These are phyloP conservation scores for Phaeophleospora eucalypticola DNA, from an alignment of 2,329 filamentous ascomycete genomes.

Conservation along the genomic window DNA sequence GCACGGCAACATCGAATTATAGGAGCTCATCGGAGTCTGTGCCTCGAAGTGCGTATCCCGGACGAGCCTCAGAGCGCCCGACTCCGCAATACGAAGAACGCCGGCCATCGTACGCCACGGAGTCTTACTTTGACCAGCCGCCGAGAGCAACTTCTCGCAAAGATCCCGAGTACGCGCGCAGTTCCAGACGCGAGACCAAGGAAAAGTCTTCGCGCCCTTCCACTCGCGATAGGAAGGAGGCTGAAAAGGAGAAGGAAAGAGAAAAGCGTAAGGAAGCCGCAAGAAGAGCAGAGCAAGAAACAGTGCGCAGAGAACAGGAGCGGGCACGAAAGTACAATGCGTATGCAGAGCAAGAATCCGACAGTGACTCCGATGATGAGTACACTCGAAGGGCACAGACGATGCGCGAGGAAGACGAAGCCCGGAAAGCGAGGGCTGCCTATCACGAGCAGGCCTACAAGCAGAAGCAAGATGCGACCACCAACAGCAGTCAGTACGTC, in stretches of 20 bases:
- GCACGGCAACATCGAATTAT: conserved; percentile 14
- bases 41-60: conserved; percentile 10
- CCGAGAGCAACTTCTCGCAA: conserved; percentile 36
- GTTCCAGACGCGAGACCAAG: conserved; percentile 20
- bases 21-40: conserved; percentile 10
- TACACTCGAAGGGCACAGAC: conserved; percentile 17
- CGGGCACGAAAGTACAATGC: conserved; percentile 34
- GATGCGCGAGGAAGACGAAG: conserved; percentile 23
- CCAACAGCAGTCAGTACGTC: conserved; percentile 21
- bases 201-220: conserved; percentile 13
- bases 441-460: conserved; percentile 24
- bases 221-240: conserved; percentile 10
- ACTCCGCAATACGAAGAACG: conserved; percentile 31
- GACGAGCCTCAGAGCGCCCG: conserved; percentile 16
- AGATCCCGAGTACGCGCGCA: conserved; percentile 38
- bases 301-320: conserved; percentile 30
- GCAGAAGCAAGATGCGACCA: conserved; percentile 22
- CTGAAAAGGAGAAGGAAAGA: conserved; percentile 34
- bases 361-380: conserved; percentile 27
- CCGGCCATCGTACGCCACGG: conserved; percentile 23
- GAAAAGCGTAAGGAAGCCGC: conserved; percentile 37
- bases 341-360: conserved; percentile 31
- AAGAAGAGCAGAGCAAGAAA: conserved; percentile 39
- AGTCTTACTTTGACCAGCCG: conserved; percentile 32
- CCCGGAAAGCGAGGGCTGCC: conserved; percentile 18